These are phyloP conservation scores for Geranium brycei DNA, from an alignment of 345 rosid species.

Conservation along the genomic window DNA sequence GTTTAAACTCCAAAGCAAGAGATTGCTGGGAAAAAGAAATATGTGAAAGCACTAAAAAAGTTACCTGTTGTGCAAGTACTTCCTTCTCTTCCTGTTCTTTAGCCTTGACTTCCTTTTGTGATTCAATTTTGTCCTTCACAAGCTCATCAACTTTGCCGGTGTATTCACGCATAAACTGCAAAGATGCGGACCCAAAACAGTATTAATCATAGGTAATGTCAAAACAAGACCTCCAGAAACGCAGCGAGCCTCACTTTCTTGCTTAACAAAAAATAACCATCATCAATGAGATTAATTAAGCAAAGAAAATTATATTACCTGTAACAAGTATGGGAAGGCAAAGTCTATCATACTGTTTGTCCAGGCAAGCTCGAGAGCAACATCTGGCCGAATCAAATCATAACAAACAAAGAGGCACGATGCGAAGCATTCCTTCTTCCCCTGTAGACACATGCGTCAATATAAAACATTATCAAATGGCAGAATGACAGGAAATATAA, in stretches of 20 bases:
- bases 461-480: not conserved
- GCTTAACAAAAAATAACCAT: no score
- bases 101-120: slow-evolving; percentile 49
- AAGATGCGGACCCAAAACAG: not conserved
- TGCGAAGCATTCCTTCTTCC: slow-evolving; percentile 42
- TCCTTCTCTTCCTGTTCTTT: slow-evolving; percentile 82
- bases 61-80: slow-evolving; percentile 80
- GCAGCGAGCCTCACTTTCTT: no score
- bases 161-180: slow-evolving; percentile 77
- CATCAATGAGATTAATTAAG: no score
- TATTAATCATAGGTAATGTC: not conserved
- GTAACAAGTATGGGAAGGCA: slow-evolving; percentile 33
- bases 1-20: no score
- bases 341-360: slow-evolving; percentile 37
- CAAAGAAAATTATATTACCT: slow-evolving; percentile 5
- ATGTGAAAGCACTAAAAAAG: no score
- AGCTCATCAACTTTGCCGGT: slow-evolving; percentile 78
- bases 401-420: slow-evolving; percentile 41
- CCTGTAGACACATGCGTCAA: slow-evolving; percentile 15
- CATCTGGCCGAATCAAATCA: slow-evolving; percentile 33
- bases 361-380: slow-evolving; percentile 40
- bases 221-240: no score
- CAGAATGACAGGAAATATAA: not conserved
- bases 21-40: no score
- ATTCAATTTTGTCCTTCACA: slow-evolving; percentile 62